Evolutionary conservation across 2,329 filamentous ascomycete species (phyloP).

Genomic region (Epichloe glyceriae): DNA sequence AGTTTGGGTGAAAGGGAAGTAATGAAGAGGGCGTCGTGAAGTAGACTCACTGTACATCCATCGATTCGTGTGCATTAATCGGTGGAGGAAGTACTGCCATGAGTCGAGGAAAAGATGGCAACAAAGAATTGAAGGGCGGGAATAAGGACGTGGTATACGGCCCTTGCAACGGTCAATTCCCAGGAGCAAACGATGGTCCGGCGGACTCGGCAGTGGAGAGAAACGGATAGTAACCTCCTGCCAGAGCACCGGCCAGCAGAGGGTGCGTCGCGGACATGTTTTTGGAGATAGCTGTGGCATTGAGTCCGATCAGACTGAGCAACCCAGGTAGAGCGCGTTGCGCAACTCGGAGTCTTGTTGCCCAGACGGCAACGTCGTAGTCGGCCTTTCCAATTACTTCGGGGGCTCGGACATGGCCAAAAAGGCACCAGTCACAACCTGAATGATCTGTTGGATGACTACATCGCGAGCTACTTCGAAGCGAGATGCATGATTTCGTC

Average conservation of each 20-base stretch:
- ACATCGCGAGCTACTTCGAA: slow-evolving; percentile 85
- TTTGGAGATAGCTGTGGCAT: slow-evolving; percentile 62
- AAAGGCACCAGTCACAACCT: slow-evolving; percentile 57
- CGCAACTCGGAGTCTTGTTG: slow-evolving; percentile 63
- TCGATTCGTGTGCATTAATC: slow-evolving; percentile 93
- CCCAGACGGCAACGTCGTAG: slow-evolving; percentile 85
- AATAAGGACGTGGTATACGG: slow-evolving; percentile 67
- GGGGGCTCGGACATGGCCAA: slow-evolving; percentile 59
- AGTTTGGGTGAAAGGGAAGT: slow-evolving; percentile 7
- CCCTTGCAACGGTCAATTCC: slow-evolving; percentile 64
- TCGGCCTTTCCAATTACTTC: slow-evolving; percentile 66
- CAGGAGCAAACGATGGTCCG: slow-evolving; percentile 67
- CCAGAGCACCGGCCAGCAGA: slow-evolving; percentile 59
- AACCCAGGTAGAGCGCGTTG: slow-evolving; percentile 66
- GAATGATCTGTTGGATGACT: slow-evolving; percentile 80
- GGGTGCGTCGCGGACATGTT: slow-evolving; percentile 61
- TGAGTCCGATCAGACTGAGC: slow-evolving; percentile 60
- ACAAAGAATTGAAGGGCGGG: slow-evolving; percentile 65
- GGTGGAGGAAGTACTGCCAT: slow-evolving; percentile 97
- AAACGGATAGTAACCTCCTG: slow-evolving; percentile 70
- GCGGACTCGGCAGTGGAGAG: slow-evolving; percentile 44
- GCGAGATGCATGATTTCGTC: slow-evolving; percentile 75
- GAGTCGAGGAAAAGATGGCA: slow-evolving; percentile 74
- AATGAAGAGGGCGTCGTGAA: neutral
- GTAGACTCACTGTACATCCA: slow-evolving; percentile 77